Percentiles rank a stretch among this genome's conserved stretches.
phyloP scores from a whole-genome alignment of 345 rosid genomes.

The Salix koriyanagi region DNA sequence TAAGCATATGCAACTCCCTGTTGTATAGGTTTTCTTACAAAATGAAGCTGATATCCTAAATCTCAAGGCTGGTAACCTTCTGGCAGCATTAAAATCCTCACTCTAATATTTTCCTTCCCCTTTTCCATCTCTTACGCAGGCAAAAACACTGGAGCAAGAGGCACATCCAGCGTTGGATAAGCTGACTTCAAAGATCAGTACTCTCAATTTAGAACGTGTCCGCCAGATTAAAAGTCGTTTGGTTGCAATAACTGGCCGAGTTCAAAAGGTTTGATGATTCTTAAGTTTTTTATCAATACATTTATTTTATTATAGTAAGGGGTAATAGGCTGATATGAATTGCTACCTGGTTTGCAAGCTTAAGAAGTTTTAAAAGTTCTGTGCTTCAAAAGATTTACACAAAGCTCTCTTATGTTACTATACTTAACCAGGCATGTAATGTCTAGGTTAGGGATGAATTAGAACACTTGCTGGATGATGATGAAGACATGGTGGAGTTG shows the following conservation, averaged over 20 bases:
- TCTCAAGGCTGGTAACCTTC: not conserved
- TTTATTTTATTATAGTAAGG: not conserved
- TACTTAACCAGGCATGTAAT: not conserved
- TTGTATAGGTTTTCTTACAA: constrained; percentile 26
- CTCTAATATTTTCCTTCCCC: not conserved
- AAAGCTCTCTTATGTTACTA: not conserved
- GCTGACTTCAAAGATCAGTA: constrained; percentile 69
- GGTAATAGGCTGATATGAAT: not conserved
- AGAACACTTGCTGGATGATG: constrained; percentile 90
- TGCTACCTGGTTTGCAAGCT: not conserved
- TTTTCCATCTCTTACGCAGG: constrained; percentile 30
- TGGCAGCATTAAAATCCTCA: not conserved
- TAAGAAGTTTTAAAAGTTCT: not conserved
- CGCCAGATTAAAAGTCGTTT: constrained; percentile 66
- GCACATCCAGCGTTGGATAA: constrained; percentile 69
- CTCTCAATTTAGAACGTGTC: constrained; percentile 66
- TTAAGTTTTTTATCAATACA: not conserved
- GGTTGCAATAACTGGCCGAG: constrained; percentile 67
- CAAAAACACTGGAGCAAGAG: constrained; percentile 58
- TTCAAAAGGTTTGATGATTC: constrained; percentile 52
- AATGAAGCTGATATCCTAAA: constrained; percentile 28
- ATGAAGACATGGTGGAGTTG: constrained; percentile 98
- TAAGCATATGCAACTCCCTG: constrained; percentile 3
- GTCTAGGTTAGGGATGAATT: constrained; percentile 84
- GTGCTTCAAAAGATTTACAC: not conserved